Percentiles rank a stretch among this genome's conserved stretches.
Conservation (phyloP, 2,329 filamentous ascomycete species). For the Aspergillus sp. region DNA sequence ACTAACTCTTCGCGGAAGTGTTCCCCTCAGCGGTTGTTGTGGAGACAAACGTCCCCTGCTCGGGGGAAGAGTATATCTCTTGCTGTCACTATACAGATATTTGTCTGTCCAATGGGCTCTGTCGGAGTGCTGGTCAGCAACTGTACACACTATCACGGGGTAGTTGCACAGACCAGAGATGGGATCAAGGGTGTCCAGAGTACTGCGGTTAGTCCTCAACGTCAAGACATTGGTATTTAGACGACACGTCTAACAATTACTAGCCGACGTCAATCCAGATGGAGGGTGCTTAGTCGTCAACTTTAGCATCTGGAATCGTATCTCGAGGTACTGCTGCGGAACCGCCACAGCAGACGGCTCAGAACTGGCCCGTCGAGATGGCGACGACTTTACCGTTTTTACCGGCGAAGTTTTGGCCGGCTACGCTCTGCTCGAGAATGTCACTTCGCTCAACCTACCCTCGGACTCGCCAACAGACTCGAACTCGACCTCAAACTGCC, state of each 20-base stretch:
- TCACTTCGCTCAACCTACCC: slow-evolving; percentile 12
- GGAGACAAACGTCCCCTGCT: slow-evolving; percentile 29
- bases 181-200: slow-evolving; percentile 30
- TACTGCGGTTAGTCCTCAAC: slow-evolving; percentile 27
- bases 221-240: not conserved
- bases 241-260: not conserved
- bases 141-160: slow-evolving; percentile 34
- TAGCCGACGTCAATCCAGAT: slow-evolving; percentile 18
- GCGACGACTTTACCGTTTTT: slow-evolving; percentile 31
- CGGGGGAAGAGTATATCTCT: slow-evolving; percentile 27
- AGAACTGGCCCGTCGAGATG: slow-evolving; percentile 23
- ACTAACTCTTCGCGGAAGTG: slow-evolving; percentile 21
- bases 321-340: slow-evolving; percentile 33
- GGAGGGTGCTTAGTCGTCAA: slow-evolving; percentile 31
- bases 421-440: slow-evolving; percentile 27
- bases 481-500: not conserved
- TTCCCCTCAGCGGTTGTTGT: slow-evolving; percentile 31
- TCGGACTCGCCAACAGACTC: not conserved
- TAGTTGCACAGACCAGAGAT: slow-evolving; percentile 34
- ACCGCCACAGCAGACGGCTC: slow-evolving; percentile 19
- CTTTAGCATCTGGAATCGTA: slow-evolving; percentile 16
- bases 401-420: slow-evolving; percentile 27
- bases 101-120: slow-evolving; percentile 36
- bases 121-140: slow-evolving; percentile 28
- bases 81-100: slow-evolving; percentile 32